Evolutionary conservation across 129 eudicot genomes (phyloP).

Genomic region (Escallonia rubra): DNA sequence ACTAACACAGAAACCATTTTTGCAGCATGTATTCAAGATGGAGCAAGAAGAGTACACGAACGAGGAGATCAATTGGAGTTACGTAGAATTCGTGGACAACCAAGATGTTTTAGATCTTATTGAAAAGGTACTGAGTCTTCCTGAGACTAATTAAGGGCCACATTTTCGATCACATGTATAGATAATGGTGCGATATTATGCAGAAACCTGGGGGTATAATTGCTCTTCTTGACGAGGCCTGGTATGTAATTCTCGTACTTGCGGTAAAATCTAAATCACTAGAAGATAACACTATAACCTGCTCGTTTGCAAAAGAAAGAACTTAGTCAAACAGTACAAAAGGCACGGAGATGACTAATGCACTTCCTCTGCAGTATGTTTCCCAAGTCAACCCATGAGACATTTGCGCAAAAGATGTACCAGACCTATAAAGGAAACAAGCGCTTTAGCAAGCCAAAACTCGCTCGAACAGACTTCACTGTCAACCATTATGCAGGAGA

Average conservation of each 20-base stretch:
- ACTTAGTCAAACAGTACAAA: neutral
- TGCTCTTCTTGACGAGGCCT: conserved; percentile 99
- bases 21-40: conserved; percentile 98
- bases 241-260: conserved; percentile 46
- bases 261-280: neutral
- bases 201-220: conserved; percentile 99
- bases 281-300: conserved; percentile 2
- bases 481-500: conserved; percentile 98
- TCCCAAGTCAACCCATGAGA: conserved; percentile 97
- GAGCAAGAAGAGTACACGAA: conserved; percentile 99
- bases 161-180: neutral
- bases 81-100: conserved; percentile 95
- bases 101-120: conserved; percentile 97
- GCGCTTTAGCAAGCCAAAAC: conserved; percentile 98
- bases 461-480: conserved; percentile 87
- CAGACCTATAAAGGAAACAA: conserved; percentile 85
- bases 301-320: neutral
- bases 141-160: conserved; percentile 5
- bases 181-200: conserved; percentile 20
- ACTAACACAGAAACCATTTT: conserved; percentile 8
- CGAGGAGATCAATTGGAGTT: conserved; percentile 99
- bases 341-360: neutral
- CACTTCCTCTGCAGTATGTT: conserved; percentile 72
- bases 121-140: conserved; percentile 63
- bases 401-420: conserved; percentile 97